These are phyloP conservation scores for Gliomastix tumulicola DNA, from an alignment of 2,329 filamentous ascomycete species.

Conservation along the genomic window DNA sequence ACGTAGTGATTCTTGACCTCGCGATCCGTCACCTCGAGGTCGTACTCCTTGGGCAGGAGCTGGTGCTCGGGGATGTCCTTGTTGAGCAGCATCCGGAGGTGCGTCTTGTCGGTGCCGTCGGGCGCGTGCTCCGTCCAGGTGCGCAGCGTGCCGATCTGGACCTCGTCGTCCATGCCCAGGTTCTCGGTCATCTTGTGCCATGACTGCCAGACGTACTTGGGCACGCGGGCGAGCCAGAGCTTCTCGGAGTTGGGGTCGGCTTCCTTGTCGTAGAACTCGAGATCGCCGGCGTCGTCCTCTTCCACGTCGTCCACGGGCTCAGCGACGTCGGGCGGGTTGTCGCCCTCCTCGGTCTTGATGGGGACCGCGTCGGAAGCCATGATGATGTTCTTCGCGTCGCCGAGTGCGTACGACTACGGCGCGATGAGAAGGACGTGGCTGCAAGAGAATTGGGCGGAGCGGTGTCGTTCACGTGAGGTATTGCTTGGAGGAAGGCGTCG, in stretches of 20 bases:
- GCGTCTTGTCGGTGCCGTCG: conserved; percentile 28
- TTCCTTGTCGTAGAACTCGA: conserved; percentile 46
- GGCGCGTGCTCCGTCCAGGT: conserved; percentile 48
- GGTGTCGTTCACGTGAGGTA: too few relatives aligned
- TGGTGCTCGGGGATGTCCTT: conserved; percentile 60
- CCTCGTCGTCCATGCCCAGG: conserved; percentile 73
- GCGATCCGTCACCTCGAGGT: conserved; percentile 59
- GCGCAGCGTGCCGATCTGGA: conserved; percentile 70
- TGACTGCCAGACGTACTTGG: conserved; percentile 72
- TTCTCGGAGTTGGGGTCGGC: conserved; percentile 30
- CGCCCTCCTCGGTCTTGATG: conserved; percentile 43
- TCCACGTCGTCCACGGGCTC: conserved; percentile 54
- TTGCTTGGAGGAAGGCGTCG: too few relatives aligned
- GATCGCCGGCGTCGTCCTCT: conserved; percentile 50
- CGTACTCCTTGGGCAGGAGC: conserved; percentile 80
- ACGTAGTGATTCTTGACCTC: conserved; percentile 80
- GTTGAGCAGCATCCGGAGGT: conserved; percentile 59
- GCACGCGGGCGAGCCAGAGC: conserved; percentile 70
- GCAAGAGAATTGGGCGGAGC: too few relatives aligned
- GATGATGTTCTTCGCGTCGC: conserved; percentile 1
- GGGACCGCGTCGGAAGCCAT: conserved; percentile 22
- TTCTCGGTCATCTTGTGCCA: conserved; percentile 52
- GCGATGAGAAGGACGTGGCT: too few relatives aligned
- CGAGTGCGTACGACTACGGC: not conserved
- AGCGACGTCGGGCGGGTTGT: conserved; percentile 24